Base-by-base conservation (phyloP, 2,329 filamentous ascomycete species). In the Golovinomyces cichoracearum region DNA sequence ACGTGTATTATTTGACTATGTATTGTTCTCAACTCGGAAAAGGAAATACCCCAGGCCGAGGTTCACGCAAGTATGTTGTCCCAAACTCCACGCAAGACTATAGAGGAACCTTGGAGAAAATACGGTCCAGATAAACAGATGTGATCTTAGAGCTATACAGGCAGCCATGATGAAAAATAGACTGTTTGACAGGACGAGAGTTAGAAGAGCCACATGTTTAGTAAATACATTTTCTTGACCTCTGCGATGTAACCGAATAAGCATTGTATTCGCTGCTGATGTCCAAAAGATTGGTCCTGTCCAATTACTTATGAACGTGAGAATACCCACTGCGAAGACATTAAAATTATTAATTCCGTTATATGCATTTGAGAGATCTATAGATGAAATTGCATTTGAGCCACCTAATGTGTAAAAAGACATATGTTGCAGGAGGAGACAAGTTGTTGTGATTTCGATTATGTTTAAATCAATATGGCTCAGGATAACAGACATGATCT, bases 41-140 rank as follows among this genome's bases (percentile, higher is more conserved):
- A 82, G 55, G 33, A 73, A 48, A 26, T 74, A 68, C 0, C 75
- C 76, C 40, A 79, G 55, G 4, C 72, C 66, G 29, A 86, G 56
- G 61, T 88, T 85, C 40, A 88, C 67, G 33, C 72, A 60, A 52
- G 86, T 61, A 71, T 98, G 88, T 66, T 86, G 83, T 6, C 74
- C 82, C 42, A 88, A 59, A 53, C 73, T 76, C 92, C 90, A 98
- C 13, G 80, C 84, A 69, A 90, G 80, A 53, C 77, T 82, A 62
- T 93, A 98, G 55, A 98, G 65, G 62, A 86, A 95, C 63, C 95
- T 98, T 0, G 90, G 90, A 54, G 83, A 93, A 63, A 98, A 98
- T 10, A 98, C 90, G 0, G 88, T 95, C 90, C 90, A 98, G 52
- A 98, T 86, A 61, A 98, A 98, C 50, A 98, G 63, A 68, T 98